Evolutionary conservation across 805 yeast species (phyloP), one percentile per base, ranked within the genome.

Genomic region (Nakazawaea ambrosiae): DNA sequence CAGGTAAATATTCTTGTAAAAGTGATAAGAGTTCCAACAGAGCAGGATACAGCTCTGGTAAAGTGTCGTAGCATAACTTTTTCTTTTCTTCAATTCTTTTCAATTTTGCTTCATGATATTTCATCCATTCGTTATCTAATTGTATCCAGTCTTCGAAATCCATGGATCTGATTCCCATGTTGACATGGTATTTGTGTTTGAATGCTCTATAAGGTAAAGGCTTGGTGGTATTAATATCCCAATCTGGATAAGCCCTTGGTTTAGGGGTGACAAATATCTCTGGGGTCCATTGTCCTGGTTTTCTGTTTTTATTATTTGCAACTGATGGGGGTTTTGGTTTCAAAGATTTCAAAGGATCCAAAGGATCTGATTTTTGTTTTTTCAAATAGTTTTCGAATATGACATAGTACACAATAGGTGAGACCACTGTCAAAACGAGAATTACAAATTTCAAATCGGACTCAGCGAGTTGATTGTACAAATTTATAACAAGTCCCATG

Each of bases 141-240:
- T 79, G 81, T 43, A 79, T 72, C 87, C 87, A 79, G 34, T 62
- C 63, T 37, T 71, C 60, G 67, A 70, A 71, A 34, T 75, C 73
- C 81, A 78, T 70, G 41, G 60, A 61, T 45, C 86, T 60, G 30
- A 78, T 78, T 5, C 86, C 87, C 87, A 79, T 79, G 18, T 80
- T 79, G 34, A 79, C 68, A 46, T 61, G 68, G 50, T 79, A 79
- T 42, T 71, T 75, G 54, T 75, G 80, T 50, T 68, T 76, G 58
- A 79, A 80, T 0, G 86, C 83, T 33, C 84, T 60, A 49, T 77
- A 77, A n/a, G 82, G 78, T 26, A 73, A 49, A 1, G 83, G 81
- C 39, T 55, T 58, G 4, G 82, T 76, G 3, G 57, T 58, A 10
- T 56, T 54, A 34, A 70, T 53, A 39, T 69, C 66, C 81, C 81